These are phyloP conservation scores for Cladorrhinum samala DNA, from an alignment of 495 filamentous ascomycete species.

Conservation along the genomic window DNA sequence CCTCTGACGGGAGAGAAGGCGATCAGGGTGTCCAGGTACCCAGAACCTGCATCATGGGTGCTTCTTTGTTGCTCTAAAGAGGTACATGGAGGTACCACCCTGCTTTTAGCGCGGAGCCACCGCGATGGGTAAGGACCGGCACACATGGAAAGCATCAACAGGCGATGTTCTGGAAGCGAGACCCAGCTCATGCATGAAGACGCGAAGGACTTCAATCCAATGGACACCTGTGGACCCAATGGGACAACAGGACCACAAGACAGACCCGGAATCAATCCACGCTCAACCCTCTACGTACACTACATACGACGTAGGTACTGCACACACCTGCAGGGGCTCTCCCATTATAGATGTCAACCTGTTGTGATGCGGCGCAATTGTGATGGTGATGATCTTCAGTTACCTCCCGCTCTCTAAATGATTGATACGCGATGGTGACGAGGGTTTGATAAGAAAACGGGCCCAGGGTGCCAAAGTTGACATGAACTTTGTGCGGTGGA, in stretches of 20 bases:
- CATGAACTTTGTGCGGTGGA: neutral
- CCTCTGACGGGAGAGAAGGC: neutral
- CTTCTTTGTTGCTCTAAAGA: neutral
- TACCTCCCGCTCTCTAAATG: no score
- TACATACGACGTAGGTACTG: no score
- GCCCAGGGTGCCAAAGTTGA: neutral
- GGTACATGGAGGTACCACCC: neutral
- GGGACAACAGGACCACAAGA: no score
- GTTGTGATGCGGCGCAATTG: neutral
- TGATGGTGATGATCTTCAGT: no score
- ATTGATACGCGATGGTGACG: no score
- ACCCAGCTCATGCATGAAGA: neutral
- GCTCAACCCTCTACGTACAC: no score
- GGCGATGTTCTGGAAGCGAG: neutral
- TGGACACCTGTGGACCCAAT: no score
- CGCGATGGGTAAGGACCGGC: neutral
- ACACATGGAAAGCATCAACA: neutral
- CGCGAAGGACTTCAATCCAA: neutral
- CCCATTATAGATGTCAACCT: neutral
- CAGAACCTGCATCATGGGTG: neutral
- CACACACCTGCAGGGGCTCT: neutral
- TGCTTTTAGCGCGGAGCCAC: neutral
- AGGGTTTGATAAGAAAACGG: conserved; percentile 1
- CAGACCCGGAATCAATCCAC: no score
- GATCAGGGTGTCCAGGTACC: neutral